A percentile compares a stretch with the other conserved stretches of the same genome.
Evolutionary conservation across 2,329 filamentous ascomycete species (phyloP).

Genomic region (Hypoxylon sp.): DNA sequence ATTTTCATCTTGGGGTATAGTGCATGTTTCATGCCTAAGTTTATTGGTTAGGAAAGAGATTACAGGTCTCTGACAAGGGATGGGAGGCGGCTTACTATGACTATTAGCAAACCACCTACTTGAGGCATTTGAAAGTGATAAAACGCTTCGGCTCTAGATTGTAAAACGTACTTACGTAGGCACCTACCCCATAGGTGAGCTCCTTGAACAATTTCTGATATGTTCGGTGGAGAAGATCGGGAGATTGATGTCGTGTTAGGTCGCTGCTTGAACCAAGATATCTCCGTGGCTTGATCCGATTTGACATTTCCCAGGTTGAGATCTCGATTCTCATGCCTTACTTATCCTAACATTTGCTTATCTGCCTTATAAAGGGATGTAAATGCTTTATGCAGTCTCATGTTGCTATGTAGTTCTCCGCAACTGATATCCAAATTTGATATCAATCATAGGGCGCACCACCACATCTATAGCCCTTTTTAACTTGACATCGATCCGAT

Average conservation of each 20-base stretch:
- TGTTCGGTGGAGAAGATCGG: neutral
- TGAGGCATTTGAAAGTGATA: neutral
- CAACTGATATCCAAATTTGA: neutral
- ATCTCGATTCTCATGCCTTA: slow-evolving; percentile 14
- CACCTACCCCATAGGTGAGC: neutral
- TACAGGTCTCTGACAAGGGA: neutral
- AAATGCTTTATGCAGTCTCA: neutral
- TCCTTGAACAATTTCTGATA: neutral
- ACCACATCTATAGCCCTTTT: neutral
- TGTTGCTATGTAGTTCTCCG: neutral
- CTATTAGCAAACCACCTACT: neutral
- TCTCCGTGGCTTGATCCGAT: slow-evolving; percentile 11
- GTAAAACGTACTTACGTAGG: neutral
- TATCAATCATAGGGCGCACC: neutral
- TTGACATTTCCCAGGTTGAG: neutral
- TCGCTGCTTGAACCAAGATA: slow-evolving; percentile 3
- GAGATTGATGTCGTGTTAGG: neutral
- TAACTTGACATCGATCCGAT: neutral
- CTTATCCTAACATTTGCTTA: slow-evolving; percentile 7
- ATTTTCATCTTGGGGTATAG: neutral
- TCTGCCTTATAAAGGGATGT: neutral
- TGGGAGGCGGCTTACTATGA: neutral
- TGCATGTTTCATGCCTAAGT: neutral
- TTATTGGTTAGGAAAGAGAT: neutral
- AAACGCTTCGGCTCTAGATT: no score